Conservation (phyloP, 2,329 filamentous ascomycete species). For the Aspergillus ibericus region DNA sequence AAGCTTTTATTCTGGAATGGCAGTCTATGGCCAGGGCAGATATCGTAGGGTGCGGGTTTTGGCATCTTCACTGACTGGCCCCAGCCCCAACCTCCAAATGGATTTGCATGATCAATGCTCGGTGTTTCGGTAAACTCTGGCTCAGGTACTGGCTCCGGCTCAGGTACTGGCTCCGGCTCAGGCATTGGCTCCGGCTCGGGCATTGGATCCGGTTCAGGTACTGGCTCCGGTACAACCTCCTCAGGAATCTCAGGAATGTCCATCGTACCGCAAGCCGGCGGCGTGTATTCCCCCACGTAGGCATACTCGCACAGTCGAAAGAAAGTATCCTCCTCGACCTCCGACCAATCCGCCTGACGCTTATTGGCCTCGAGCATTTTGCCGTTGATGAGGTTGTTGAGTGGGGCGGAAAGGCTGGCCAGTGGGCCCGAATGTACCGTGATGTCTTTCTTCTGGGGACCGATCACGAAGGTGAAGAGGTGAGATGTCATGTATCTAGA, state of each 20-base stretch:
- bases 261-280: not conserved
- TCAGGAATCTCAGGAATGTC: not conserved
- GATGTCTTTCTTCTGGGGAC: constrained; percentile 10
- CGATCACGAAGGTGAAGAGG: constrained; percentile 15
- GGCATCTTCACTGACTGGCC: no score
- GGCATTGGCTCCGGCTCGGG: no score
- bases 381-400: constrained; percentile 13
- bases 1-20: not conserved
- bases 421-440: constrained; percentile 15
- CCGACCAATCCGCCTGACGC: constrained; percentile 27
- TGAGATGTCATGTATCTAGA: constrained; percentile 8
- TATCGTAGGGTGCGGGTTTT: not conserved
- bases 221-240: not conserved
- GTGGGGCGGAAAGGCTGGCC: constrained; percentile 4
- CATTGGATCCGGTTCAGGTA: not conserved
- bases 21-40: not conserved
- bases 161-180: no score
- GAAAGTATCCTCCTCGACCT: constrained; percentile 39
- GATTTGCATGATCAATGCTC: no score
- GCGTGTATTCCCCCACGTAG: not conserved
- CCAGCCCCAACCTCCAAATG: no score
- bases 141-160: not conserved
- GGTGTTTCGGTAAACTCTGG: no score
- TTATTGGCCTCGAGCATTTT: constrained; percentile 13
- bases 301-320: constrained; percentile 24